Evolutionary conservation across 2,329 filamentous ascomycete genomes (phyloP).

Genomic region (Pseudonectria foliicola): DNA sequence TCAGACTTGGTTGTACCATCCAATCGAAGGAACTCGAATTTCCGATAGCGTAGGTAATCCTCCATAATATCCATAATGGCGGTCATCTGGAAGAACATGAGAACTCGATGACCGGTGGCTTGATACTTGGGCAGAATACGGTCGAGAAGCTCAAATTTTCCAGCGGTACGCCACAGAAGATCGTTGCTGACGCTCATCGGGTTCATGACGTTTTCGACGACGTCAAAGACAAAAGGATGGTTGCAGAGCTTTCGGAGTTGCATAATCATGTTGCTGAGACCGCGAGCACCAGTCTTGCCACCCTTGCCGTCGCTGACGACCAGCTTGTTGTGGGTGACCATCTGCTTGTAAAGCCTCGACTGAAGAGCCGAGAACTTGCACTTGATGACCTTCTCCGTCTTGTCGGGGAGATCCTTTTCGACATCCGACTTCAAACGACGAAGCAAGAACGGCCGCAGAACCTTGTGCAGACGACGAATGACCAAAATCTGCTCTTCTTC

Average conservation of each 20-base stretch:
- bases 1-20: conserved; percentile 98
- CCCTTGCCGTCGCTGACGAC: conserved; percentile 92
- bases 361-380: conserved; percentile 96
- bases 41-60: conserved; percentile 82
- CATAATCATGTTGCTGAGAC: conserved; percentile 99
- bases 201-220: conserved; percentile 98
- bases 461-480: conserved; percentile 96
- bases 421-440: conserved; percentile 99
- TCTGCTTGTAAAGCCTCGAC: conserved; percentile 91
- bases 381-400: conserved; percentile 98
- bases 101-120: conserved; percentile 81
- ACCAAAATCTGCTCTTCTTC: conserved; percentile 99
- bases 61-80: conserved; percentile 99
- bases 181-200: conserved; percentile 84
- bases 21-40: conserved; percentile 79
- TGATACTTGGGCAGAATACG: conserved; percentile 90
- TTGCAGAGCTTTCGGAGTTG: conserved; percentile 98
- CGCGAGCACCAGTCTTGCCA: conserved; percentile 87
- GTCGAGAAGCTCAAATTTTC: conserved; percentile 95
- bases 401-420: conserved; percentile 96
- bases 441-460: conserved; percentile 91
- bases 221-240: conserved; percentile 96
- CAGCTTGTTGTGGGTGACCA: conserved; percentile 91
- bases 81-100: conserved; percentile 99
- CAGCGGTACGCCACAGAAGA: conserved; percentile 86